These are phyloP conservation scores for Alternaria ventricosa DNA, from an alignment of 2,329 filamentous ascomycete genomes.

Conservation along the genomic window DNA sequence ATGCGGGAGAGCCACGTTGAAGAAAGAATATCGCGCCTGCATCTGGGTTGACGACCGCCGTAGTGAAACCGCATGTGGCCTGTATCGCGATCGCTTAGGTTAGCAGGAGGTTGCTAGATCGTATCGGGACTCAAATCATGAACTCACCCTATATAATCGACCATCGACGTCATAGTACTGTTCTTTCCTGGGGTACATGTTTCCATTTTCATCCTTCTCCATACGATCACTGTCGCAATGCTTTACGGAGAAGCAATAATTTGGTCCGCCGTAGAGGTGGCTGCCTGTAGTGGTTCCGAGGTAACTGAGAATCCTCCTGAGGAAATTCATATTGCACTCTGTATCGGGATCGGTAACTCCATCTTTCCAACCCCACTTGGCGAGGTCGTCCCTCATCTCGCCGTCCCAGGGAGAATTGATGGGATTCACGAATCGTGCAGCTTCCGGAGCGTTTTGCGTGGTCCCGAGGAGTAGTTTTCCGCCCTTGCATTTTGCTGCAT, in stretches of 20 bases:
- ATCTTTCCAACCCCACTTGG: not conserved
- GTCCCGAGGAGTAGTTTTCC: not conserved
- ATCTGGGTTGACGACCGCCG: not conserved
- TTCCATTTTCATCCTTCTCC: not conserved
- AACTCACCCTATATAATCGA: not conserved
- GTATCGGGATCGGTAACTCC: not conserved
- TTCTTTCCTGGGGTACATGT: not conserved
- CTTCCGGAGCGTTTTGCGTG: not conserved
- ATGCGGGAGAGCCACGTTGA: not conserved
- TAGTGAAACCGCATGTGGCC: not conserved
- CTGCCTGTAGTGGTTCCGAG: not conserved
- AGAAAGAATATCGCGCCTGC: not conserved
- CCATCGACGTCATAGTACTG: constrained; percentile 1
- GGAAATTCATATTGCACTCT: not conserved
- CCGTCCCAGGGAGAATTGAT: not conserved
- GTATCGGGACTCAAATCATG: too few relatives aligned
- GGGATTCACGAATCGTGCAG: not conserved
- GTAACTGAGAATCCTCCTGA: not conserved
- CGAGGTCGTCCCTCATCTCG: not conserved
- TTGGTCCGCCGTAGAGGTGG: not conserved
- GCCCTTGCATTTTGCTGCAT: not conserved
- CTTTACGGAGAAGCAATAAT: not conserved
- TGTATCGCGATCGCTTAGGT: not conserved
- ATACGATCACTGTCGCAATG: not conserved
- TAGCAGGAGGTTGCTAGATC: not conserved